Base-by-base conservation (phyloP, 331 rosid genomes). In the Acacia pycnantha region DNA sequence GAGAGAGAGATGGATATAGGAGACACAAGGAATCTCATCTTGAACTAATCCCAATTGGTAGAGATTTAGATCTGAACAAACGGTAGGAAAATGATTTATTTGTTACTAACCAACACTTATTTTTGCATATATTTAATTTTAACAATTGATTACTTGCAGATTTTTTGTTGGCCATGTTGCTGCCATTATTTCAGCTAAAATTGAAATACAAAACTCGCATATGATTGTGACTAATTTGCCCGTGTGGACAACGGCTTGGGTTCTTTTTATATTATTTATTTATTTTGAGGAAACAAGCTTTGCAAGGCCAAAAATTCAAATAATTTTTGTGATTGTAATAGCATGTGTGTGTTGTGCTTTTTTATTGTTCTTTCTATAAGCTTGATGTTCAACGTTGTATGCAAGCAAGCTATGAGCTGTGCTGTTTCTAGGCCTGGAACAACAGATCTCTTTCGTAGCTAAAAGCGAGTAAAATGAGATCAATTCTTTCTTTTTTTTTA, bases 381-480 rank as follows among this genome's bases (percentile, higher is more conserved):
- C 40, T 35, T 35, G 40, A 5, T 6, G 40, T 35, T 37, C 41
- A 37, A 37, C 7, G 9, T 37, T 37, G 7, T 5, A 16, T 40
- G 50, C 16, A 40, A 40, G 73, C 48, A 68, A 40, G 51, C 29
- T 37, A 37, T 68, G 73, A 82, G 85, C 70, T 76, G 71, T 73
- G 70, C 10, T 81, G 81, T 74, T 81, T 67, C 81, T 67, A 12
- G 3, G 5, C 12, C 22, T 19, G 70, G 29, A 54, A 27, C 33
- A 54, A 54, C 51, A 76, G 77, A 82, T 76, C 77, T 68, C 44
- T 76, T 76, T 82, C 51, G 21, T 21, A 6, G 71, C 70, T 53
- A 22, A 27, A 73, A 74, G 61, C 62, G 27, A 51, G 70, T 51
- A 48, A 74, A 51, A 43, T 40, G 61, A 40, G 70, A 74, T 51